Evolutionary conservation across 805 yeast species (phyloP).

Genomic region (Lachancea sp.): DNA sequence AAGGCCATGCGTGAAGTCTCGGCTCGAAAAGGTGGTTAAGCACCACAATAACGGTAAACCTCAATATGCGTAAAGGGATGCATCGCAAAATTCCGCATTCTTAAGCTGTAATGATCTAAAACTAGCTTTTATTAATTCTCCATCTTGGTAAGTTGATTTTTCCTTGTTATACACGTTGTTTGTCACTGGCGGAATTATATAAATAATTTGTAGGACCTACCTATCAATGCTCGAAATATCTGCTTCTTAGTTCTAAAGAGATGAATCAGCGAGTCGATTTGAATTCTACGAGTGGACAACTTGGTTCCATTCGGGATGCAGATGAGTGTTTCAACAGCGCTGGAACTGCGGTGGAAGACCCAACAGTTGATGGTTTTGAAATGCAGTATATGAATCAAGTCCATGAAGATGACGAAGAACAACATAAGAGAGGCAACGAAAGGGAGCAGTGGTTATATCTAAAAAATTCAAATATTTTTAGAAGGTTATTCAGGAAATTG

Average conservation of each 20-base stretch:
- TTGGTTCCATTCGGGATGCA: background rate
- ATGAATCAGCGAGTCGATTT: background rate
- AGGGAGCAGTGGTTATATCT: slow-evolving; percentile 21
- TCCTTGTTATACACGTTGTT: no score
- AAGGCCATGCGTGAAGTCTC: no score
- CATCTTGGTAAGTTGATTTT: no score
- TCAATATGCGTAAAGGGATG: no score
- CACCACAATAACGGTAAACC: no score
- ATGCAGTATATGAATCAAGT: background rate
- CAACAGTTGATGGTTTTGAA: slow-evolving; percentile 4
- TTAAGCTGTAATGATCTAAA: no score
- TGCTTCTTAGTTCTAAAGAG: background rate
- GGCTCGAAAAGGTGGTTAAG: no score
- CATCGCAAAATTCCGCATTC: no score
- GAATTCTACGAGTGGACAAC: background rate
- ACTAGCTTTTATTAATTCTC: no score
- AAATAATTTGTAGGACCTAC: no score
- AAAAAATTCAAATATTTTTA: slow-evolving; percentile 13
- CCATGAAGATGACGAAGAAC: background rate
- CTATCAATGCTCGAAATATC: background rate
- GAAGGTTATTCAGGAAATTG: slow-evolving; percentile 29
- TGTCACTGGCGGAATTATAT: no score
- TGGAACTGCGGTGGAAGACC: slow-evolving; percentile 5
- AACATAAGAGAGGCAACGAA: background rate
- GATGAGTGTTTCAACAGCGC: slow-evolving; percentile 2